Evolutionary conservation across 2,329 filamentous ascomycete species (phyloP).

Genomic region (Trichoderma arundinaceum): DNA sequence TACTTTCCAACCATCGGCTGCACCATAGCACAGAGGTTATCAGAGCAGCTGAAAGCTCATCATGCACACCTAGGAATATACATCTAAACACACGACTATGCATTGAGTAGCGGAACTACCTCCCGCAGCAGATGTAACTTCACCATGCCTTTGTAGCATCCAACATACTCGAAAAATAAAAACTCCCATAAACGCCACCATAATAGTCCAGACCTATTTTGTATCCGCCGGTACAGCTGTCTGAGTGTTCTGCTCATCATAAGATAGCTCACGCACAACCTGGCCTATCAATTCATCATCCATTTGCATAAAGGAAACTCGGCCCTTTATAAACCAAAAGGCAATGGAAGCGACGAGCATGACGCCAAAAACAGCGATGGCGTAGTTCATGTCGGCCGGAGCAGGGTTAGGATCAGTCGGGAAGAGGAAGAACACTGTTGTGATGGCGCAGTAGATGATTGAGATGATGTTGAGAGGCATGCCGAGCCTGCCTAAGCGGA

Average conservation of each 20-base stretch:
- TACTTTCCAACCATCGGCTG: background rate
- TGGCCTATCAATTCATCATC: constrained; percentile 32
- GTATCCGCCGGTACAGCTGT: background rate
- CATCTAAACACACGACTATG: too few species aligned
- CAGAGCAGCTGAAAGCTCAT: too few species aligned
- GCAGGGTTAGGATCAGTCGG: constrained; percentile 52
- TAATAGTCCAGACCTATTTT: background rate
- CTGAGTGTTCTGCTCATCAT: background rate
- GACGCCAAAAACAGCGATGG: constrained; percentile 61
- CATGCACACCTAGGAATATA: too few species aligned
- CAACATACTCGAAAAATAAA: background rate
- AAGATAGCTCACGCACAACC: constrained; percentile 7
- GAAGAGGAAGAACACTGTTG: constrained; percentile 63
- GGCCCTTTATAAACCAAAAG: constrained; percentile 58
- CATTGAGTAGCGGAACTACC: too few species aligned
- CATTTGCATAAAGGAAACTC: constrained; percentile 38
- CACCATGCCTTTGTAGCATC: too few species aligned
- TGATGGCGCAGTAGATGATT: constrained; percentile 57
- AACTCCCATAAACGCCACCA: background rate
- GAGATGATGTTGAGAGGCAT: constrained; percentile 54
- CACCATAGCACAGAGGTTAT: too few species aligned
- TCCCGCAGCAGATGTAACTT: background rate
- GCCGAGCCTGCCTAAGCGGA: constrained; percentile 54
- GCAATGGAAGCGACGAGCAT: constrained; percentile 57
- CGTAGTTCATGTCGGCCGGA: constrained; percentile 61